A percentile compares a stretch with the other conserved stretches of the same genome.
These are phyloP conservation scores for Hymenoscyphus albidus DNA, from an alignment of 2,329 filamentous ascomycete species.

Conservation along the genomic window DNA sequence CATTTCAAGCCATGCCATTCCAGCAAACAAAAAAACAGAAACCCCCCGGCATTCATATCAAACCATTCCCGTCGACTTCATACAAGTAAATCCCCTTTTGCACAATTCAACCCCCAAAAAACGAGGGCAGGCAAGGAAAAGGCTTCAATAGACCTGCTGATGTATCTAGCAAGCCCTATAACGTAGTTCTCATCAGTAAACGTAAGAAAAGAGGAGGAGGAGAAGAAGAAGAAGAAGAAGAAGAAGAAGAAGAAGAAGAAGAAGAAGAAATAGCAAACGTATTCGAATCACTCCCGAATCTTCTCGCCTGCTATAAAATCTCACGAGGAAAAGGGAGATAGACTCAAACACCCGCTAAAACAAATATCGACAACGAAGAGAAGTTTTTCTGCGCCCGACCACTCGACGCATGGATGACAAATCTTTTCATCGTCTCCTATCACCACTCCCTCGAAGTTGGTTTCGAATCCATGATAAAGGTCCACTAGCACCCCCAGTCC, in stretches of 20 bases:
- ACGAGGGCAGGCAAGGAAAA: neutral
- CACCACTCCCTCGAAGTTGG: conserved; percentile 16
- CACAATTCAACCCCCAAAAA: neutral
- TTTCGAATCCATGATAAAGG: conserved; percentile 29
- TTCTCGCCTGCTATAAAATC: neutral
- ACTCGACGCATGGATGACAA: neutral
- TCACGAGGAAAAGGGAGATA: neutral
- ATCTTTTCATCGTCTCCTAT: neutral
- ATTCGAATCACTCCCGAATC: neutral
- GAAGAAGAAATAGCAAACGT: neutral
- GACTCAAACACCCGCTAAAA: neutral
- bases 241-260: neutral
- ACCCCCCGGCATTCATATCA: neutral
- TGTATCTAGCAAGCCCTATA: neutral
- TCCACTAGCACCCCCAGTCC: conserved; percentile 17
- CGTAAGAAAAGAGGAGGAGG: neutral
- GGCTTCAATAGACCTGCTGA: neutral
- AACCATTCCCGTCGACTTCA: neutral
- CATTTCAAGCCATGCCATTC: neutral
- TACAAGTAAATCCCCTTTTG: neutral
- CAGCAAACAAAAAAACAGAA: neutral
- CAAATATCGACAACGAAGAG: conserved; percentile 1
- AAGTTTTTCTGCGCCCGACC: neutral
- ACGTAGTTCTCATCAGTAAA: neutral
- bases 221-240: too few species aligned